These are phyloP conservation scores for Wickerhamomyces strasburgensis DNA, from an alignment of 805 yeast species.

Conservation along the genomic window DNA sequence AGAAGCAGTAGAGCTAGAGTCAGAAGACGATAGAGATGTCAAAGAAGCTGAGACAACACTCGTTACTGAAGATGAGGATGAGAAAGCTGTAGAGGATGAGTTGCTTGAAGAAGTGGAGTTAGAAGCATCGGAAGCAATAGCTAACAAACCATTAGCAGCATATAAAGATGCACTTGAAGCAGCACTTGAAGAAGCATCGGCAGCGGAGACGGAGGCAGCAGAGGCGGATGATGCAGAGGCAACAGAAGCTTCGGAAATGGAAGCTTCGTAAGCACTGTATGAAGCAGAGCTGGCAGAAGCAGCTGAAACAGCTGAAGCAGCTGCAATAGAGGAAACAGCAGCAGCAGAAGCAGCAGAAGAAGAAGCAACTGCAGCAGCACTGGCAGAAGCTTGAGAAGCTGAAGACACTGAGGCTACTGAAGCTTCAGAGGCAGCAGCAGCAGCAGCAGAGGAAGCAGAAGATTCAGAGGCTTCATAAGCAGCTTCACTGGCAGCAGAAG, in stretches of 20 bases:
- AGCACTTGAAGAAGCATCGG: conserved; percentile 12
- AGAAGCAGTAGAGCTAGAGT: conserved; percentile 18
- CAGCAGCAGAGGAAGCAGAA: conserved; percentile 13
- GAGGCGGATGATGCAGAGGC: conserved; percentile 19
- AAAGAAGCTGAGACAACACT: conserved; percentile 16
- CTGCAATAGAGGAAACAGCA: conserved; percentile 6
- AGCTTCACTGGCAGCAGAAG: conserved; percentile 13
- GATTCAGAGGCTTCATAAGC: conserved; percentile 19
- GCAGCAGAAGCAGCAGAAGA: conserved; percentile 2
- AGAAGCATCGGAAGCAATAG: conserved; percentile 36
- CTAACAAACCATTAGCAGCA: conserved; percentile 35
- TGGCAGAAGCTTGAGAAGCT: too few species aligned
- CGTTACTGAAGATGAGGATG: conserved; percentile 18
- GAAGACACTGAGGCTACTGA: too few species aligned
- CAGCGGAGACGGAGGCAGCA: conserved; percentile 12
- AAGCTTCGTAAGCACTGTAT: conserved; percentile 1
- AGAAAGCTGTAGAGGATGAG: conserved; percentile 33
- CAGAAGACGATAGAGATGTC: conserved; percentile 19
- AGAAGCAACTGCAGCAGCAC: conserved; percentile 17
- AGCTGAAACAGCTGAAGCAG: conserved; percentile 16
- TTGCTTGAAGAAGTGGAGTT: conserved; percentile 23
- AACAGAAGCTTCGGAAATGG: conserved; percentile 19
- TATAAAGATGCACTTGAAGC: conserved; percentile 22
- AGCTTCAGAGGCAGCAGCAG: conserved; percentile 5
- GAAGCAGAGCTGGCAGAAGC: conserved; percentile 20